Percentiles rank a stretch among this genome's conserved stretches.
Evolutionary conservation across 129 eudicot species (phyloP).

Genomic region (Centella asiatica): DNA sequence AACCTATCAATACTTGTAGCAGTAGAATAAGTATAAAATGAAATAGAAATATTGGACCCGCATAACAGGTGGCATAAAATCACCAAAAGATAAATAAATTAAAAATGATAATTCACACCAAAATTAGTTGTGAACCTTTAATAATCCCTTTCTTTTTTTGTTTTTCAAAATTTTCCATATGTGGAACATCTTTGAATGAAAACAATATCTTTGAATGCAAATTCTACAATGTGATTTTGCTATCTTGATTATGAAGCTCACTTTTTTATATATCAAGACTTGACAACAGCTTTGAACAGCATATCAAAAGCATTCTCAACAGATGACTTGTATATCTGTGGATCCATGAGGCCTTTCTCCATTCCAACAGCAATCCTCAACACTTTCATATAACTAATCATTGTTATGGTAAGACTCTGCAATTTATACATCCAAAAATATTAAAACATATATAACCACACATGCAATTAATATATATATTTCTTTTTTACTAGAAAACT

Average conservation of each 20-base stretch:
- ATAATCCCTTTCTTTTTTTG: too few relatives aligned
- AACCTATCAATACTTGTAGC: too few relatives aligned
- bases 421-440: not conserved
- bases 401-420: constrained; percentile 42
- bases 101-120: too few relatives aligned
- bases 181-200: too few relatives aligned
- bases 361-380: constrained; percentile 34
- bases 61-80: too few relatives aligned
- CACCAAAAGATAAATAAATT: too few relatives aligned
- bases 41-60: too few relatives aligned
- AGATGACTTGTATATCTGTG: constrained; percentile 26
- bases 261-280: not conserved
- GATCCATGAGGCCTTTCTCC: constrained; percentile 36
- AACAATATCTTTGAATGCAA: not conserved
- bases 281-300: constrained; percentile 24
- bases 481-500: not conserved
- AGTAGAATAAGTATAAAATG: too few relatives aligned
- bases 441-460: not conserved
- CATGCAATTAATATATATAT: not conserved
- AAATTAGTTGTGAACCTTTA: too few relatives aligned
- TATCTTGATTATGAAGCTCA: not conserved
- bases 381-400: constrained; percentile 37
- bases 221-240: too few relatives aligned
- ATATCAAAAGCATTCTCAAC: constrained; percentile 30
- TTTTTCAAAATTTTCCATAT: too few relatives aligned